Evolutionary conservation across 1,284 basidiomycete genomes (phyloP).

Genomic region (Naganishia cerealis): DNA sequence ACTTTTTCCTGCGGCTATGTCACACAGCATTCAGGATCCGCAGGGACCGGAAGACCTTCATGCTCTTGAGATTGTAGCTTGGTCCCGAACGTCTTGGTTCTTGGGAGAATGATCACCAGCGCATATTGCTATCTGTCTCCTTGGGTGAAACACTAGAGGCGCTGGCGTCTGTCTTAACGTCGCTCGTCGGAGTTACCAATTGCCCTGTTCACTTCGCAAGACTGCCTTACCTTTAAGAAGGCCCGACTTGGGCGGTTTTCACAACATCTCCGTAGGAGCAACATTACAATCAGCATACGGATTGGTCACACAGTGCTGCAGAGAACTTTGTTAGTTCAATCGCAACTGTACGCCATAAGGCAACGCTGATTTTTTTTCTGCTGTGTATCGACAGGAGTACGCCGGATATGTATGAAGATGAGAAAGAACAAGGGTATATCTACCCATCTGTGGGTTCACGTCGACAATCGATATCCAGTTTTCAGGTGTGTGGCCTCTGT

Average conservation of each 20-base stretch:
- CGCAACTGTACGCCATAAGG: too few species aligned
- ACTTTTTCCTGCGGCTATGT: too few species aligned
- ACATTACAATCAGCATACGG: not conserved
- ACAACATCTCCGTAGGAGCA: not conserved
- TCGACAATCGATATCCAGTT: slow-evolving; percentile 7
- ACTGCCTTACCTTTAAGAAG: not conserved
- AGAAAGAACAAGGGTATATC: slow-evolving; percentile 19
- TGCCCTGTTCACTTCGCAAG: not conserved
- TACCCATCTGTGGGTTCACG: not conserved
- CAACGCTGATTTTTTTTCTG: not conserved
- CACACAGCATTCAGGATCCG: too few species aligned
- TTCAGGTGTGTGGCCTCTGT: slow-evolving; percentile 7
- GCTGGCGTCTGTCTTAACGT: too few species aligned
- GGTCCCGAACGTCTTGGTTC: too few species aligned
- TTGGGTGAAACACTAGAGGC: too few species aligned
- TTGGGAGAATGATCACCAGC: too few species aligned
- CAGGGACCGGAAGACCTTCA: too few species aligned
- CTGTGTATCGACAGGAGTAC: not conserved
- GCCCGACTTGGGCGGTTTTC: not conserved
- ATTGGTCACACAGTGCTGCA: too few species aligned
- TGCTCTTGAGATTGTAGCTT: too few species aligned
- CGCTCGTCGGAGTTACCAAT: too few species aligned
- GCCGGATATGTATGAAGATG: slow-evolving; percentile 5
- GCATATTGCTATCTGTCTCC: too few species aligned
- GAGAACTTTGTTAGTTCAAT: not conserved